phyloP scores from a whole-genome alignment of 768 basidiomycete genomes.

The Suillus clintonianus region DNA sequence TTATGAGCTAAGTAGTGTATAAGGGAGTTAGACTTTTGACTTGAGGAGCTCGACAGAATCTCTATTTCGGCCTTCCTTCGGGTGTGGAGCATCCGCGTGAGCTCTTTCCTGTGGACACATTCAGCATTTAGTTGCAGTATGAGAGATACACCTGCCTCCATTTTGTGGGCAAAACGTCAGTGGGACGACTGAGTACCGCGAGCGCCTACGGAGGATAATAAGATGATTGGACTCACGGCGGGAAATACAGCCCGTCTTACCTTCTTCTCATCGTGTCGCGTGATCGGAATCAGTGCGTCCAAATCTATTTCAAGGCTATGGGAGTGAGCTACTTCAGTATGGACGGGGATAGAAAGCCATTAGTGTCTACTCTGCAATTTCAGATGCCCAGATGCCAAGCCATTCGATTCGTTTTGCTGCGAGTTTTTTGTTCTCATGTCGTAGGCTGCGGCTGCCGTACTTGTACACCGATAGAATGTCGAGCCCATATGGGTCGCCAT shows the following conservation, averaged over 20 bases:
- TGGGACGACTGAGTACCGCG: conserved; percentile 54
- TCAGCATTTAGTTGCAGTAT: conserved; percentile 2
- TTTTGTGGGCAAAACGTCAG: conserved; percentile 46
- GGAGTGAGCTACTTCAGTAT: conserved; percentile 1
- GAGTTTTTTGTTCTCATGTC: conserved; percentile 70
- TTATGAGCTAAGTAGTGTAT: conserved; percentile 29
- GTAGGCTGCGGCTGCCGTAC: conserved; percentile 70
- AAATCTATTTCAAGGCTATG: conserved; percentile 59
- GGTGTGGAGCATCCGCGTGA: conserved; percentile 74
- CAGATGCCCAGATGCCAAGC: conserved; percentile 76
- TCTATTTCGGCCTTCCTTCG: conserved; percentile 96
- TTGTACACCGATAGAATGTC: conserved; percentile 91
- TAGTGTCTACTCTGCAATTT: conserved; percentile 57
- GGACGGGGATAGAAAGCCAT: not conserved
- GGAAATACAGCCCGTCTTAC: conserved; percentile 33
- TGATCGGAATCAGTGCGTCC: conserved; percentile 69
- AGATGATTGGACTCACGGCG: not conserved
- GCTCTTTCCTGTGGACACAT: conserved; percentile 61
- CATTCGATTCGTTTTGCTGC: conserved; percentile 72
- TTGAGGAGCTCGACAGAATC: conserved; percentile 40
- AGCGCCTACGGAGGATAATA: conserved; percentile 52
- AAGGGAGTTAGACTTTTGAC: conserved; percentile 16
- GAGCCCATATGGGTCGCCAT: conserved; percentile 89
- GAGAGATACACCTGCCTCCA: conserved; percentile 59
- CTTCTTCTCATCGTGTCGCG: conserved; percentile 74